These are phyloP conservation scores for Gossypium mustelinum DNA, from an alignment of 345 rosid species.

Conservation along the genomic window DNA sequence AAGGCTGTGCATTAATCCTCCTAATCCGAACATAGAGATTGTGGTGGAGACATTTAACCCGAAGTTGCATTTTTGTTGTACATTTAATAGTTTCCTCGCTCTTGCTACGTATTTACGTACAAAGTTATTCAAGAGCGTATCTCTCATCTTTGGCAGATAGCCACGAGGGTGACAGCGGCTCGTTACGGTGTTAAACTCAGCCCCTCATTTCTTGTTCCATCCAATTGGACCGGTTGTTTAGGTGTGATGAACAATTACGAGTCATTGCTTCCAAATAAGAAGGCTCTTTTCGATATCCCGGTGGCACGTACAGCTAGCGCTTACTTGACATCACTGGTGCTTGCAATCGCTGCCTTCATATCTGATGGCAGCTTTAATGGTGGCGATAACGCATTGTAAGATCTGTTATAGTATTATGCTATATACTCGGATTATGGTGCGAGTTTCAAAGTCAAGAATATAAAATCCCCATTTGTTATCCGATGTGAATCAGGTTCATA, in stretches of 20 bases:
- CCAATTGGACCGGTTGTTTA: conserved; percentile 93
- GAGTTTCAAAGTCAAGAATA: too few relatives aligned
- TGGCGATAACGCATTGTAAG: conserved; percentile 94
- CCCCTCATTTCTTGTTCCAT: conserved; percentile 90
- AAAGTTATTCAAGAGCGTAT: neutral
- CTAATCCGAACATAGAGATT: too few relatives aligned
- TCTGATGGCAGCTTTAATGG: conserved; percentile 88
- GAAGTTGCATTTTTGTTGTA: neutral
- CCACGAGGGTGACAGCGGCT: conserved; percentile 78
- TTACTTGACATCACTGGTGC: conserved; percentile 69
- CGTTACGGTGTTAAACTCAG: conserved; percentile 66
- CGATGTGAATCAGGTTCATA: conserved; percentile 48
- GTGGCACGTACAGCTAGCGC: conserved; percentile 89
- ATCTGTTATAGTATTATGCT: neutral
- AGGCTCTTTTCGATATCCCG: conserved; percentile 82
- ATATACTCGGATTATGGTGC: too few relatives aligned
- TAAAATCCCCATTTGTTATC: too few relatives aligned
- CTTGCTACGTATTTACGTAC: neutral
- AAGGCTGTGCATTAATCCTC: too few relatives aligned
- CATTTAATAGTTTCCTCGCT: neutral
- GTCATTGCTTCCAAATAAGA: conserved; percentile 79
- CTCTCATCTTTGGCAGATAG: conserved; percentile 46
- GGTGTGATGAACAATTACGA: conserved; percentile 94
- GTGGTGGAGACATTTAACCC: too few relatives aligned
- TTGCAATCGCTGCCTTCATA: conserved; percentile 71